Evolutionary conservation across 2,329 filamentous ascomycete species (phyloP), one percentile per base, ranked within the genome.

Genomic region (Colletotrichum nymphaeae): DNA sequence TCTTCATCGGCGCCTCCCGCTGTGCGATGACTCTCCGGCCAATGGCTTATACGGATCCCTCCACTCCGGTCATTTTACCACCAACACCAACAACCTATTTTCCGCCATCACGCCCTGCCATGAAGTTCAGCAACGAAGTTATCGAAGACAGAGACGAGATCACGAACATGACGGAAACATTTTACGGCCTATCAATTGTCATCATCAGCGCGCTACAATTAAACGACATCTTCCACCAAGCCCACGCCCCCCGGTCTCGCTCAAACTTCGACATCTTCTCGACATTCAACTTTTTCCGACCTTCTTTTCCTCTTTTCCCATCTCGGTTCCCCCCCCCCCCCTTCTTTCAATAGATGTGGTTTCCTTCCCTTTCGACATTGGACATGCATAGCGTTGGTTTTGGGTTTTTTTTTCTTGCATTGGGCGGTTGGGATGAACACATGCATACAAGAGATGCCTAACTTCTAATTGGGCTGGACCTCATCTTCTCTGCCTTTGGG

Each of bases 1-100:
- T 83, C 83, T 70, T 82, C 80, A 55, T 85, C 83, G 57, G 81
- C 83, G 71, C 81, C 83, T 58, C 74, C 79, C 62, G 59, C 67
- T 12, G 56, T 72, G 58, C 62, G 55, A 53, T 72, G 66, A 73
- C 32, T 59, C 60, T 52, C 63, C 26, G 64, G 53, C 35, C 49
- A 52, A 30, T 52, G 67, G 49, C 32, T 58, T 52, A 28, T n/a
- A 52, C 35, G 53, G 37, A 52, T 24, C 56, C 53, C 52, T 69
- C 53, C 42, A 59, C 60, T 63, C 69, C 35, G 9, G 55, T 57
- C 60, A 59, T 68, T 42, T 68, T 46, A 16, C 69, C 53, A 56
- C 37, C 22, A n/a, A 52, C 24, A 35, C 60, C 66, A 28, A 59
- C 49, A 30, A 42, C 57, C 16, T 65, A n/a, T 22, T 7, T 35